Percentiles rank a stretch among this genome's conserved stretches.
These are phyloP conservation scores for Chalciporus piperatus DNA, from an alignment of 768 basidiomycete species.

Conservation along the genomic window DNA sequence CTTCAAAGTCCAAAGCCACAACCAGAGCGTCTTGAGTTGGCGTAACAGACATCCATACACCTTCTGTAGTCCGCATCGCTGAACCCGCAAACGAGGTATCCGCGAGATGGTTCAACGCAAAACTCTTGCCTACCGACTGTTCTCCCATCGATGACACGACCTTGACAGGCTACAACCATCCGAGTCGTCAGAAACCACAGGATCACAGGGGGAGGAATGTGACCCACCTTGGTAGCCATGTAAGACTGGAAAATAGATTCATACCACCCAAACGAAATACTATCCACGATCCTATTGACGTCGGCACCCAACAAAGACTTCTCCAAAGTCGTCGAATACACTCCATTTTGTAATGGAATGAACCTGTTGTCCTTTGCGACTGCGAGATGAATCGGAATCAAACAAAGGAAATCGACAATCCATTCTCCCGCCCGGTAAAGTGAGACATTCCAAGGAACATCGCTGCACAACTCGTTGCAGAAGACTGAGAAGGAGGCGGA, in stretches of 20 bases:
- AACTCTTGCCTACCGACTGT: too few species aligned
- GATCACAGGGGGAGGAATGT: constrained; percentile 59
- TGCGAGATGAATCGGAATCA: constrained; percentile 65
- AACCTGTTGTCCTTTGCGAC: constrained; percentile 59
- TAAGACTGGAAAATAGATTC: constrained; percentile 63
- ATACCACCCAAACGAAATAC: constrained; percentile 60
- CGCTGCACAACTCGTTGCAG: constrained; percentile 5
- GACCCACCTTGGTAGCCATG: constrained; percentile 56
- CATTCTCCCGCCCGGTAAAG: constrained; percentile 49
- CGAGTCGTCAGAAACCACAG: constrained; percentile 44
- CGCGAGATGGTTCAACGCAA: too few species aligned
- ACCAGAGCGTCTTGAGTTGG: too few species aligned
- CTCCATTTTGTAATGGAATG: constrained; percentile 58
- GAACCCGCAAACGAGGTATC: too few species aligned
- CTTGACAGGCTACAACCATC: constrained; percentile 63
- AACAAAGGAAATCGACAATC: constrained; percentile 57
- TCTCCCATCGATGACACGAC: too few species aligned
- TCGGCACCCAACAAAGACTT: constrained; percentile 55
- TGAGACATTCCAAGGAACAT: constrained; percentile 27
- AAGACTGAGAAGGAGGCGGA: constrained; percentile 32
- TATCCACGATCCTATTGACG: constrained; percentile 54
- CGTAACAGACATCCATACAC: too few species aligned
- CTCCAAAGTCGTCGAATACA: constrained; percentile 49
- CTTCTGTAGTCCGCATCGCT: too few species aligned
- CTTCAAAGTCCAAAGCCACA: too few species aligned